Evolutionary conservation across 176 grass and related monocot species (phyloP), one percentile per base, ranked within the genome.

Genomic region (Oryza glaberrima): DNA sequence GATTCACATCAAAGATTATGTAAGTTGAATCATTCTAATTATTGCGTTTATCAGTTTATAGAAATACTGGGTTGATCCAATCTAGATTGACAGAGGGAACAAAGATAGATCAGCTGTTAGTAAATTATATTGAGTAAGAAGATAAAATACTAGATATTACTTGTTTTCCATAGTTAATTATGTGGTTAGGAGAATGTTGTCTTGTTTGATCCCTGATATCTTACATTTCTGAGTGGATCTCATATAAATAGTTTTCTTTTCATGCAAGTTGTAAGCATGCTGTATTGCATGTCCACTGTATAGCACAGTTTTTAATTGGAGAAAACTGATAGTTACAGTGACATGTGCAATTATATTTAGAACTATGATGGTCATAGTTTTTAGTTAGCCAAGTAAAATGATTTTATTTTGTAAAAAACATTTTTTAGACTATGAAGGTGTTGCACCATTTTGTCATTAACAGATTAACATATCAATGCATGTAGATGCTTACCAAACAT

Each of bases 361-460:
- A 76, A 64, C 48, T 13, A 32, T 74, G 36, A 75, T 32, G 48
- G 49, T 72, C 14, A 74, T 68, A 47, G 67, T 20, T 70, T 14
- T 81, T 49, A 65, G 73, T 68, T 89, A 60, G 13, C 14, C 3
- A 20, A 65, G 6, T 14, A 71, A 63, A 28, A 47, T 16, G 11
- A 41, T 70, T 52, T 63, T 16, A 77, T 76, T 71, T 6, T 75
- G 58, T 71, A 23, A 47, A 30, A 79, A 20, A 60, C 2, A 44
- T 84, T 89, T 85, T 75, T 64, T 76, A 81, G 75, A 76, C 3
- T 49, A 81, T 81, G 70, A 85, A n/a, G 73, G 4, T 52, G 51
- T 51, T 70, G 13, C 30, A 76, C n/a, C 51, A 49, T 65, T 69
- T 41, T 81, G 45, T 58, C 23, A 15, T 38, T 38, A 38, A 43